Percentiles rank a stretch among this genome's conserved stretches.
These are phyloP conservation scores for Monosporascus sp. DNA, from an alignment of 2,329 filamentous ascomycete genomes.

Conservation along the genomic window DNA sequence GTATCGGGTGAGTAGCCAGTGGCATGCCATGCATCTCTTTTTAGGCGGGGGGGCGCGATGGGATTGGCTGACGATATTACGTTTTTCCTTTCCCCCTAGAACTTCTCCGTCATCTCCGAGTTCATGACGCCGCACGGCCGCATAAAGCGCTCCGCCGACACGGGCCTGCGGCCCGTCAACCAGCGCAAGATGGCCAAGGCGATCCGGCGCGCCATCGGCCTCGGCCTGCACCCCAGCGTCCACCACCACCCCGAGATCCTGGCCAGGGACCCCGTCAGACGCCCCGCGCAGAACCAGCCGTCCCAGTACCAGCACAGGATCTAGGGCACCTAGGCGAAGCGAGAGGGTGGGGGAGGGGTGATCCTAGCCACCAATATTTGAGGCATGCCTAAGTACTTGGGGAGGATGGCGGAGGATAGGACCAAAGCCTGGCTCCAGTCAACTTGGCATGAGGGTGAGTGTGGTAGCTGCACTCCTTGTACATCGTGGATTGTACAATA, in stretches of 20 bases:
- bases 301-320: conserved; percentile 7
- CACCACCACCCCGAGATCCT: conserved; percentile 84
- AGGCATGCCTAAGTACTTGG: too few species aligned
- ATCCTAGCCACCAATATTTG: too few species aligned
- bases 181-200: conserved; percentile 92
- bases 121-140: conserved; percentile 80
- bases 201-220: conserved; percentile 78
- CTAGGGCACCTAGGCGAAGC: background rate
- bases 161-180: conserved; percentile 80
- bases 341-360: background rate
- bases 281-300: conserved; percentile 12
- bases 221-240: conserved; percentile 88
- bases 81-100: conserved; percentile 46
- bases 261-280: conserved; percentile 24
- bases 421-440: too few species aligned
- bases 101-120: conserved; percentile 86
- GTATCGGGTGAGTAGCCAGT: conserved; percentile 66
- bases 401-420: too few species aligned
- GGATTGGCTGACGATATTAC: background rate
- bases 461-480: too few species aligned
- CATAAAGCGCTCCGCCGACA: conserved; percentile 71
- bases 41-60: background rate
- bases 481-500: conserved; percentile 17
- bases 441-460: too few species aligned
- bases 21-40: background rate